Conservation (phyloP, 2,329 filamentous ascomycete genomes). For the Paramyrothecium roridum region DNA sequence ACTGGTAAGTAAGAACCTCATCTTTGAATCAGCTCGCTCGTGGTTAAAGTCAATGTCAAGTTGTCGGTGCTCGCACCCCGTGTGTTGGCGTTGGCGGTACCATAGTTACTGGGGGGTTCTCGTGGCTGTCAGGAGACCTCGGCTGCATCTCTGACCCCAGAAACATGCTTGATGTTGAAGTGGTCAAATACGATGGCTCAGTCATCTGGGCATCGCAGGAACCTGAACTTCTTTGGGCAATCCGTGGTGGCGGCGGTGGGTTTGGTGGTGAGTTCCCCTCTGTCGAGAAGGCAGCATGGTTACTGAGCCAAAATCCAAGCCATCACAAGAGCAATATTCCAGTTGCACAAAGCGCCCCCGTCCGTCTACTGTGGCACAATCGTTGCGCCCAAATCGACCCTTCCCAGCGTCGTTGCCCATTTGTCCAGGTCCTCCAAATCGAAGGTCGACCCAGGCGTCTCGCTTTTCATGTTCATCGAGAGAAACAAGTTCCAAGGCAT, state of each 20-base stretch:
- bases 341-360: no score
- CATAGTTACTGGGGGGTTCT: not conserved
- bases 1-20: no score
- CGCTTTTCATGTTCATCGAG: no score
- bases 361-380: no score
- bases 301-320: no score
- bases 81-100: not conserved
- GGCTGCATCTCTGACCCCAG: not conserved
- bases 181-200: not conserved
- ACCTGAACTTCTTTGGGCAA: not conserved
- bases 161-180: not conserved
- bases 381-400: no score
- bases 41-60: not conserved
- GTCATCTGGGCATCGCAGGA: not conserved
- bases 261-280: not conserved
- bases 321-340: no score
- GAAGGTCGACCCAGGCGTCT: no score
- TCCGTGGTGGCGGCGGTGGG: not conserved
- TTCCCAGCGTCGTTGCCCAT: no score
- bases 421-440: no score
- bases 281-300: no score
- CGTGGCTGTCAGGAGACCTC: not conserved
- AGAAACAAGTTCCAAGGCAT: no score
- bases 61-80: not conserved
- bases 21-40: not conserved